A percentile compares a stretch with the other conserved stretches of the same genome.
These are phyloP conservation scores for Hymenoscyphus infarciens DNA, from an alignment of 2,329 filamentous ascomycete genomes.

Conservation along the genomic window DNA sequence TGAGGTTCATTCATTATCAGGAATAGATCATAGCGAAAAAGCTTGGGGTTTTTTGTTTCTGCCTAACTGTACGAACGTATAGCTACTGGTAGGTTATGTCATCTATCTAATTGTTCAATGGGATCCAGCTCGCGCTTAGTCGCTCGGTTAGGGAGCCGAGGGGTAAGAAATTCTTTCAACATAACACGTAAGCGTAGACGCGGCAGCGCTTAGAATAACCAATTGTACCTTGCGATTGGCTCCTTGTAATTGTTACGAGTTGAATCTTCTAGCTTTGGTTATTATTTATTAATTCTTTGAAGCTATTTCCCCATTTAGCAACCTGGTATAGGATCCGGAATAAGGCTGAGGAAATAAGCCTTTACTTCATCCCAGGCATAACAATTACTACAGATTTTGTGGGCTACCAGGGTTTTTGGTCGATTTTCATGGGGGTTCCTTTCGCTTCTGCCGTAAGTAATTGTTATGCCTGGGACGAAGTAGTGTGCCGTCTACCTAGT, in stretches of 20 bases:
- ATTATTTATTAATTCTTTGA: not conserved
- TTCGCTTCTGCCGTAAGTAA: no score
- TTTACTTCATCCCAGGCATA: no score
- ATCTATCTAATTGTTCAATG: no score
- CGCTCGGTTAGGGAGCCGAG: not conserved
- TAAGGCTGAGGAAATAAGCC: not conserved
- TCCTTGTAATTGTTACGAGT: not conserved
- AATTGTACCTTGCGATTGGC: not conserved
- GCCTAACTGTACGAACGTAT: no score
- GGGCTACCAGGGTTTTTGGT: no score
- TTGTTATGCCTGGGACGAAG: no score
- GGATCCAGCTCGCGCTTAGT: not conserved
- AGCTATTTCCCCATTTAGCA: not conserved
- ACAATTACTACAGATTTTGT: no score
- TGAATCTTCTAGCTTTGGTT: no score
- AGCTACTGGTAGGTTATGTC: no score
- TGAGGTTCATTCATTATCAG: no score
- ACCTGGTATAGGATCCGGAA: not conserved
- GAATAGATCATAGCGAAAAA: not conserved
- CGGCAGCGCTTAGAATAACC: not conserved
- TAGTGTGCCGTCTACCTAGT: not conserved
- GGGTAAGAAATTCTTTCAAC: not conserved
- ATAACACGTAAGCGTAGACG: not conserved
- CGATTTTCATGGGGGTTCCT: no score
- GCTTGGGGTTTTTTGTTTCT: not conserved